Percentiles rank a stretch among this genome's conserved stretches.
Evolutionary conservation across 768 basidiomycete genomes (phyloP).

Genomic region (Mycena haematopus): DNA sequence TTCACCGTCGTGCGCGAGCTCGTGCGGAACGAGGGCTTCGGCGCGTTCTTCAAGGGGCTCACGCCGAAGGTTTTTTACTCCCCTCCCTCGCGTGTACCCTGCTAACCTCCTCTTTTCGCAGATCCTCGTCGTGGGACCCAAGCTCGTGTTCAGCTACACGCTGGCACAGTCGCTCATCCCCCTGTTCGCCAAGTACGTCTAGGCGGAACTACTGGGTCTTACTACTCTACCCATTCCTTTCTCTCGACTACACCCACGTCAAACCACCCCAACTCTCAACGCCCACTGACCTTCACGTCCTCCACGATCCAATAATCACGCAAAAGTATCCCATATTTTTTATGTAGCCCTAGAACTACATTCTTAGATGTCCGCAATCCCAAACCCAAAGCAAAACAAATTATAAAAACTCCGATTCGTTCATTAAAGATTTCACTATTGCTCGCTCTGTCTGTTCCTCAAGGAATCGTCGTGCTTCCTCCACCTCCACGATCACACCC

Average conservation of each 20-base stretch:
- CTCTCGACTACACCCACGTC: neutral
- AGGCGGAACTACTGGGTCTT: slow-evolving; percentile 12
- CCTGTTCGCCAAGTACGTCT: slow-evolving; percentile 86
- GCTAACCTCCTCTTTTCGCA: slow-evolving; percentile 36
- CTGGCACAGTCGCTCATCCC: slow-evolving; percentile 96
- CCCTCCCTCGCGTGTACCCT: slow-evolving; percentile 22
- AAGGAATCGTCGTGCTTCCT: too few relatives aligned
- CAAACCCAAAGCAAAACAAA: neutral
- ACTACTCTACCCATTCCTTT: neutral
- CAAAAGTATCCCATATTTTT: slow-evolving; percentile 15
- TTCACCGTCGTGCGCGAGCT: slow-evolving; percentile 63
- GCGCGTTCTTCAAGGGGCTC: slow-evolving; percentile 94
- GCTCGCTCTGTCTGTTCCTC: too few relatives aligned
- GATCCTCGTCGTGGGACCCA: slow-evolving; percentile 96
- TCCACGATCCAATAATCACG: neutral
- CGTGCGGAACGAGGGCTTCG: slow-evolving; percentile 81
- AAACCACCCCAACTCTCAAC: slow-evolving; percentile 20
- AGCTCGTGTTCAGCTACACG: slow-evolving; percentile 98
- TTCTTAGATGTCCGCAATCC: slow-evolving; percentile 2
- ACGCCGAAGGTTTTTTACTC: slow-evolving; percentile 82
- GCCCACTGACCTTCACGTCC: slow-evolving; percentile 5
- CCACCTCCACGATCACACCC: too few relatives aligned
- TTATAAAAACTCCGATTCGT: too few relatives aligned
- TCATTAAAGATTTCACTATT: too few relatives aligned
- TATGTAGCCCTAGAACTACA: slow-evolving; percentile 27